Evolutionary conservation across 495 filamentous ascomycete species (phyloP), one percentile per base, ranked within the genome.

Genomic region (Hypoxylon crocopeplum): DNA sequence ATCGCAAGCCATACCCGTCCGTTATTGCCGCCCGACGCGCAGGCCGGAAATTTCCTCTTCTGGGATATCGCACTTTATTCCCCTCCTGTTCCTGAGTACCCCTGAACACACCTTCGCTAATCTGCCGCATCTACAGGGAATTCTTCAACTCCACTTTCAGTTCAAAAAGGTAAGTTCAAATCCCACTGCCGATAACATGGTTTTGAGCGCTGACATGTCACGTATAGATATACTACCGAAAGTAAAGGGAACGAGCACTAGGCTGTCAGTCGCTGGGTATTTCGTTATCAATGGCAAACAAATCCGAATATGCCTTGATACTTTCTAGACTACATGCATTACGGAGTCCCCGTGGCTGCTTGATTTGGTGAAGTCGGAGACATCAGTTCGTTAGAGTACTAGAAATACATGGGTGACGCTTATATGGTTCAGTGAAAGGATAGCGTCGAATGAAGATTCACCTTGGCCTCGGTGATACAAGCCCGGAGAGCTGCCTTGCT

Each of bases 131-230:
- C 15, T 44, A 39, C 53, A 95, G 90, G 95, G 94, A 27, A 96
- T 99, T 67, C 81, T 99, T 24, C 93, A 97, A 78, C 79, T 99
- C 27, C 94, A 98, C 73, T 98, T 99, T 73, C 92, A 97, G 71
- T 96, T 98, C 79, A 98, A 98, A 73, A 93, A 84, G 81, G 80
- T 83, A 67, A 38, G 73, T 29, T 38, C 47, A 16, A 21, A 16
- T 20, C 15, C n/a, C n/a, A 40, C 2, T 41, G 1, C 4, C 30
- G 7, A 46, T 20, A 8, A 6, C 19, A 5, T 11, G 11, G 24
- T 24, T 11, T 21, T 41, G 20, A 30, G 40, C 66, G 50, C 78
- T 85, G 56, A 85, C 72, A 59, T 34, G 51, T 41, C 56, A 13
- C 40, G 32, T 51, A 52, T 72, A 88, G 84, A 82, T 88, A 40